Percentiles rank a stretch among this genome's conserved stretches.
Evolutionary conservation across 2,329 filamentous ascomycete species (phyloP).

Genomic region (Fusarium scirpi): DNA sequence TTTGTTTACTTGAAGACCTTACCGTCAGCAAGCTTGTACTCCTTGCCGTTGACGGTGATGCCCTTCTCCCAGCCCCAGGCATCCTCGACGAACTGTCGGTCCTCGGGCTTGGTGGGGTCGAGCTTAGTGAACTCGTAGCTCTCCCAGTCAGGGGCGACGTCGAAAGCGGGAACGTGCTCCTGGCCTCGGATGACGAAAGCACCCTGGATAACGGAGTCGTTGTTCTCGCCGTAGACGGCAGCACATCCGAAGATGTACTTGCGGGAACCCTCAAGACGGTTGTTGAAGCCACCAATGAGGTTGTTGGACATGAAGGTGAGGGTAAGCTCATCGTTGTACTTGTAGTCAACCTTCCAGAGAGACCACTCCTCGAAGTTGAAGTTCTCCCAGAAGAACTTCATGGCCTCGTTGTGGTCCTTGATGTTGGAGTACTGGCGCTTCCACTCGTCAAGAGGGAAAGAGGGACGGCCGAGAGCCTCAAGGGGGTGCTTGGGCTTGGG

Average conservation of each 20-base stretch:
- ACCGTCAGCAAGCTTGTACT: slow-evolving; percentile 87
- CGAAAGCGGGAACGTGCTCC: slow-evolving; percentile 86
- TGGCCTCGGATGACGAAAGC: slow-evolving; percentile 96
- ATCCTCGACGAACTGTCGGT: slow-evolving; percentile 86
- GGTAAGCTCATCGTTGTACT: slow-evolving; percentile 99
- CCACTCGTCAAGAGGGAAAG: slow-evolving; percentile 92
- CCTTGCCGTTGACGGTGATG: slow-evolving; percentile 83
- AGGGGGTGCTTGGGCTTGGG: slow-evolving; percentile 97
- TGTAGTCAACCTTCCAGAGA: slow-evolving; percentile 94
- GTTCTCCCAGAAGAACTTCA: slow-evolving; percentile 99
- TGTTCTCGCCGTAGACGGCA: slow-evolving; percentile 89
- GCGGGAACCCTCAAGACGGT: slow-evolving; percentile 94
- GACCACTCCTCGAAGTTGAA: slow-evolving; percentile 95
- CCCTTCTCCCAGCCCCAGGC: slow-evolving; percentile 95
- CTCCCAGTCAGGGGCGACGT: slow-evolving; percentile 97
- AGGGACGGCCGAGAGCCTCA: slow-evolving; percentile 82
- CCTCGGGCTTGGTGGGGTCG: slow-evolving; percentile 85
- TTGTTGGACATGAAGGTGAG: slow-evolving; percentile 99
- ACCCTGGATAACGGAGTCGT: slow-evolving; percentile 91
- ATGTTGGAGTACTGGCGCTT: slow-evolving; percentile 99
- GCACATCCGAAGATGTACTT: slow-evolving; percentile 96
- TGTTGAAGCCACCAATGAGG: slow-evolving; percentile 97
- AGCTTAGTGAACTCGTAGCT: slow-evolving; percentile 98
- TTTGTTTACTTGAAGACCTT: slow-evolving; percentile 96
- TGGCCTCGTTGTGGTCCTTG: slow-evolving; percentile 79